Evolutionary conservation across 805 yeast species (phyloP).

Genomic region (Ogataea sp.): DNA sequence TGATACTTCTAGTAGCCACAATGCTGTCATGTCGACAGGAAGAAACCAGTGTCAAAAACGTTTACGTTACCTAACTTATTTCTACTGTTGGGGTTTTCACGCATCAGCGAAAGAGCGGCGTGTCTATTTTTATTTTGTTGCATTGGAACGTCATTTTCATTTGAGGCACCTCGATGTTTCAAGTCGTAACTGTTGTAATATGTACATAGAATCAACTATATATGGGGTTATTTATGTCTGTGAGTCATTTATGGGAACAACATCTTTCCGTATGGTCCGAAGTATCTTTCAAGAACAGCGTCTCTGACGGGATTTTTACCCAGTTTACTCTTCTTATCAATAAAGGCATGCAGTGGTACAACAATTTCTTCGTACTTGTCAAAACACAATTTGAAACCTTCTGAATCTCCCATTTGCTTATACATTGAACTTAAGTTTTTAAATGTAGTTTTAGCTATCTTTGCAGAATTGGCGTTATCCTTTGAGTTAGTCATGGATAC

Average conservation of each 20-base stretch:
- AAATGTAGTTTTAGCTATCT: constrained; percentile 29
- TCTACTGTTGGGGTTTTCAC: no score
- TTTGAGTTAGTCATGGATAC: constrained; percentile 22
- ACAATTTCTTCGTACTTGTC: constrained; percentile 19
- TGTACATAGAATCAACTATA: no score
- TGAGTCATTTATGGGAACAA: constrained; percentile 26
- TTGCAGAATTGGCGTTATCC: constrained; percentile 28
- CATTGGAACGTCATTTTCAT: no score
- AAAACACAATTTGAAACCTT: constrained; percentile 17
- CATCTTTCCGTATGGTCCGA: constrained; percentile 27
- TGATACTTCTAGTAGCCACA: no score
- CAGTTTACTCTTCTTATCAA: background rate
- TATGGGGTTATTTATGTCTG: no score
- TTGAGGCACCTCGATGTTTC: no score
- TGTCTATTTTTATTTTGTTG: no score
- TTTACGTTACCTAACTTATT: no score
- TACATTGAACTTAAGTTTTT: constrained; percentile 28
- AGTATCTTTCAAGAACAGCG: constrained; percentile 24
- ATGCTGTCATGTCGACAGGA: no score
- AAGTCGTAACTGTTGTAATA: no score
- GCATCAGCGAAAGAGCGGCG: no score
- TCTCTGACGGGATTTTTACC: constrained; percentile 18
- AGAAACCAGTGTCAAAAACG: no score
- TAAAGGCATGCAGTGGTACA: constrained; percentile 23
- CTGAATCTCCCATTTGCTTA: constrained; percentile 18